A percentile compares a stretch with the other conserved stretches of the same genome.
Evolutionary conservation across 148 eudicot species (phyloP).

Genomic region (Rhododendron vialii): DNA sequence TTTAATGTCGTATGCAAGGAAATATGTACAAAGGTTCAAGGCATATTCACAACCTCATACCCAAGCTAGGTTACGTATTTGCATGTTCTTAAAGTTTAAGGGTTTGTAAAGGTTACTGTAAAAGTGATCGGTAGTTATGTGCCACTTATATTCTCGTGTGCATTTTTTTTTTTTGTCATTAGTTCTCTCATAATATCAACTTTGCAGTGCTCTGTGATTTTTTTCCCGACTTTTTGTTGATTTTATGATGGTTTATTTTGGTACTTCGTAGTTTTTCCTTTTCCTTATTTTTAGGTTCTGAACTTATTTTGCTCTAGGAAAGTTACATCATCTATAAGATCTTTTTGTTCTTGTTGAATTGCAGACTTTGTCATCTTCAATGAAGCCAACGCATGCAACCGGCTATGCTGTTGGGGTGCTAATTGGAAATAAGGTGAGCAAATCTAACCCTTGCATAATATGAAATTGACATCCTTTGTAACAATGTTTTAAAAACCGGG

Average conservation of each 20-base stretch:
- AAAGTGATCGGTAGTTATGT: background rate
- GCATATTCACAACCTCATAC: background rate
- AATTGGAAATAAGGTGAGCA: conserved; percentile 55
- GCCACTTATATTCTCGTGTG: background rate
- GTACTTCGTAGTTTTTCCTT: background rate
- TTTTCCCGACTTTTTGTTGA: background rate
- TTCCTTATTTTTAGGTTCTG: background rate
- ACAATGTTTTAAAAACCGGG: background rate
- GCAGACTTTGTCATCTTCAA: conserved; percentile 56
- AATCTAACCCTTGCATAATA: background rate
- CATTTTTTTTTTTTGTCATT: background rate
- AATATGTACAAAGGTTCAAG: background rate
- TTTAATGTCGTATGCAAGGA: background rate
- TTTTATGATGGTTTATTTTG: background rate
- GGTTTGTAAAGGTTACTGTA: background rate
- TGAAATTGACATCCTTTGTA: background rate
- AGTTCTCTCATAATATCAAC: background rate
- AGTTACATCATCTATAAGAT: background rate
- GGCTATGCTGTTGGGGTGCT: conserved; percentile 74
- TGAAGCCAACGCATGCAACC: conserved; percentile 35
- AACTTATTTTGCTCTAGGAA: background rate
- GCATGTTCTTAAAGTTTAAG: background rate
- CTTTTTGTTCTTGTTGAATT: background rate
- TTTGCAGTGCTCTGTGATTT: background rate
- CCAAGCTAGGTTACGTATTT: background rate